These are phyloP conservation scores for Paecilomyces variotii DNA, from an alignment of 2,329 filamentous ascomycete species.

Conservation along the genomic window DNA sequence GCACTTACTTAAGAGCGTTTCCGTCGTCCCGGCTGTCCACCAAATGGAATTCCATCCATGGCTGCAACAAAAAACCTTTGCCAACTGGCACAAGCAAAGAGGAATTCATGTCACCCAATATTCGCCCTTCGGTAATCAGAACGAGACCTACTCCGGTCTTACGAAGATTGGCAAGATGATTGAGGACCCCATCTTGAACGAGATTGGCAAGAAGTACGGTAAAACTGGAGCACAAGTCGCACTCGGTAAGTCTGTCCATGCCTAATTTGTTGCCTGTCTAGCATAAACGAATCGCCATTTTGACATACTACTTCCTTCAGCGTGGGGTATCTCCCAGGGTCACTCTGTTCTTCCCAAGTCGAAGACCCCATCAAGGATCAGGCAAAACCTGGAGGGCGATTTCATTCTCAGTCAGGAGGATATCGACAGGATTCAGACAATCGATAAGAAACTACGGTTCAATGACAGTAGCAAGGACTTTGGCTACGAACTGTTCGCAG, in stretches of 20 bases:
- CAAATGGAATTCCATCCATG: constrained; percentile 48
- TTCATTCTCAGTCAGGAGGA: constrained; percentile 54
- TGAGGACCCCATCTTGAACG: constrained; percentile 42
- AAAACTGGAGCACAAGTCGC: constrained; percentile 46
- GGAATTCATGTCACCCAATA: constrained; percentile 49
- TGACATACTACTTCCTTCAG: constrained; percentile 17
- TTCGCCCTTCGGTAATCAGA: constrained; percentile 49
- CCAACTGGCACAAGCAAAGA: constrained; percentile 41
- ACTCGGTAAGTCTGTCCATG: constrained; percentile 26
- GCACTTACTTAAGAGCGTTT: constrained; percentile 36
- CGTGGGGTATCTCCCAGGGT: constrained; percentile 47
- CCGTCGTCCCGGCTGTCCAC: constrained; percentile 40
- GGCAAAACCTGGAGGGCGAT: constrained; percentile 40
- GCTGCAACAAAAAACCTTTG: constrained; percentile 43
- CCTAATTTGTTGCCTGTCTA: not conserved
- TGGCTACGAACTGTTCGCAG: constrained; percentile 50
- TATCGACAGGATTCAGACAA: constrained; percentile 45
- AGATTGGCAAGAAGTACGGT: constrained; percentile 46
- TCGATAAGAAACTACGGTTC: constrained; percentile 56
- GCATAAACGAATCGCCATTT: not conserved
- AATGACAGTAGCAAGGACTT: constrained; percentile 52
- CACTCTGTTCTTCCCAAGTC: constrained; percentile 48
- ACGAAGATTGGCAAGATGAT: constrained; percentile 42
- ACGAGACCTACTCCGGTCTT: constrained; percentile 40
- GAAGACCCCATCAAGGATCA: constrained; percentile 38